Conservation (phyloP, 2,329 filamentous ascomycete genomes). For the Emericellopsis cladophorae region DNA sequence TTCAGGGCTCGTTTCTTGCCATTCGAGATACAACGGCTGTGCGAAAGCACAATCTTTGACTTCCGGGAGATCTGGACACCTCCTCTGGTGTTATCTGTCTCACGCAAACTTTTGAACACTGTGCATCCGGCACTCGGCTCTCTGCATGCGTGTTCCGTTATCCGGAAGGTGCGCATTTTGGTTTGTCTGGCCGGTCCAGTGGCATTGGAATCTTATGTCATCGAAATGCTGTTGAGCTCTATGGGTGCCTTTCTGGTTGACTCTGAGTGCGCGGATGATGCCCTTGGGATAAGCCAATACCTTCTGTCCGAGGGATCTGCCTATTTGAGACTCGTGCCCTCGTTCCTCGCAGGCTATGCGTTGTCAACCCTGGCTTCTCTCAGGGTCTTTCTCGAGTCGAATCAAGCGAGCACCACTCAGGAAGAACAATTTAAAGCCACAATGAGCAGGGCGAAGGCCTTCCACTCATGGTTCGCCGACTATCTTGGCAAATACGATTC, state of each 20-base stretch:
- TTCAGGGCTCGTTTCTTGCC: constrained; percentile 70
- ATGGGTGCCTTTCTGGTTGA: constrained; percentile 70
- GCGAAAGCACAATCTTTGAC: constrained; percentile 55
- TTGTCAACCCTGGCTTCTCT: constrained; percentile 71
- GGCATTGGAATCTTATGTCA: constrained; percentile 65
- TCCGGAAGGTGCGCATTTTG: constrained; percentile 75
- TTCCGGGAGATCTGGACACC: constrained; percentile 60
- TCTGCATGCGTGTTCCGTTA: constrained; percentile 71
- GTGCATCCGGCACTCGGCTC: constrained; percentile 77
- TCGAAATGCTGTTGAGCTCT: constrained; percentile 82
- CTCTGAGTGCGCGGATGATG: constrained; percentile 80
- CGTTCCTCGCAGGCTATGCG: constrained; percentile 70
- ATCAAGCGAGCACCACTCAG: constrained; percentile 69
- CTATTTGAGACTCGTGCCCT: constrained; percentile 53
- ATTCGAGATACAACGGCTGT: constrained; percentile 67
- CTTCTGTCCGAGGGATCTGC: constrained; percentile 55
- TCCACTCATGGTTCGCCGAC: constrained; percentile 66
- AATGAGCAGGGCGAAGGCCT: constrained; percentile 60
- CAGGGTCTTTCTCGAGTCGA: constrained; percentile 60
- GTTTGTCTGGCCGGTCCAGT: constrained; percentile 64
- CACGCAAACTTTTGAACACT: constrained; percentile 66
- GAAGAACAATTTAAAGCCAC: constrained; percentile 72
- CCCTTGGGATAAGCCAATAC: constrained; percentile 76
- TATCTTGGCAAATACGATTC: constrained; percentile 55
- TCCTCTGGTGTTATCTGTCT: constrained; percentile 58